Conservation (phyloP, 2,329 filamentous ascomycete species). For the Furcasterigmium furcatum region DNA sequence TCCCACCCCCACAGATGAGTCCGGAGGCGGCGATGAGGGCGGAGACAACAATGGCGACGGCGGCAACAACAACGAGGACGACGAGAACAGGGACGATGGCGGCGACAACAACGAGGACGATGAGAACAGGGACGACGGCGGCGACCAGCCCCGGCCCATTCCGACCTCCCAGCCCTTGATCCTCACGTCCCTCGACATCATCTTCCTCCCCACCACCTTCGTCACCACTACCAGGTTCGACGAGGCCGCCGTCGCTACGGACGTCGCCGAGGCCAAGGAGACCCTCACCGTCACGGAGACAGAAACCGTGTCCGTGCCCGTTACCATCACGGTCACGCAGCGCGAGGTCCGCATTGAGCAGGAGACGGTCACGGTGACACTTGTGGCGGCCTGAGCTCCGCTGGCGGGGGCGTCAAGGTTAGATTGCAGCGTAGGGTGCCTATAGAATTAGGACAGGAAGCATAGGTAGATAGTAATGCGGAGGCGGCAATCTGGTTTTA, state of each 20-base stretch:
- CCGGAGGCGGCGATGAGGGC: not conserved
- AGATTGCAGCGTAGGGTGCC: too few species aligned
- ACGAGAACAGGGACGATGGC: too few species aligned
- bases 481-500: too few species aligned
- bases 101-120: not conserved
- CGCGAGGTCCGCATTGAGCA: slow-evolving; percentile 8
- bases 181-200: slow-evolving; percentile 2
- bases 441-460: too few species aligned
- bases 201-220: slow-evolving; percentile 20
- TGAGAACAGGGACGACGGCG: not conserved
- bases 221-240: slow-evolving; percentile 7
- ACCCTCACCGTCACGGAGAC: slow-evolving; percentile 16
- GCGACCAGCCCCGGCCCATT: not conserved
- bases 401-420: too few species aligned
- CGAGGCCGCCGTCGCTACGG: not conserved
- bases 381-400: not conserved
- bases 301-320: slow-evolving; percentile 26
- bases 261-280: not conserved
- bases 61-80: not conserved
- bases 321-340: slow-evolving; percentile 32
- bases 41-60: not conserved
- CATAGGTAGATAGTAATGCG: too few species aligned
- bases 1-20: not conserved
- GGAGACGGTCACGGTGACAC: not conserved
- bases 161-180: not conserved